Evolutionary conservation across 805 yeast species (phyloP).

Genomic region (Starmerella apis): DNA sequence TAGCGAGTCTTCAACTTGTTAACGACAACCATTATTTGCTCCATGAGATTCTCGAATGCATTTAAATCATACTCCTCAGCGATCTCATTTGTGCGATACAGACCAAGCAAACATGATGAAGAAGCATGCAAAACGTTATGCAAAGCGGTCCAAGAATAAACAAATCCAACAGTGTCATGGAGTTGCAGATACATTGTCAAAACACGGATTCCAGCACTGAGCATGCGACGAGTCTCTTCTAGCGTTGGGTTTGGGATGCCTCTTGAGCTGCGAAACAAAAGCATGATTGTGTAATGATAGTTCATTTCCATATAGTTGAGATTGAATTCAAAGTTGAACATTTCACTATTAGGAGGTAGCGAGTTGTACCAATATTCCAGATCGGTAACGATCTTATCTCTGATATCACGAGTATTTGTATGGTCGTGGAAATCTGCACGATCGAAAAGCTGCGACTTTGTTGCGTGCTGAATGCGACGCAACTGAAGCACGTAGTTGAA

Average conservation of each 20-base stretch:
- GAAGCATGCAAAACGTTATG: slow-evolving; percentile 86
- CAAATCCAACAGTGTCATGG: slow-evolving; percentile 47
- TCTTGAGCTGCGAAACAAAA: slow-evolving; percentile 71
- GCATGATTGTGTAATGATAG: slow-evolving; percentile 61
- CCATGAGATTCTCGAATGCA: slow-evolving; percentile 17
- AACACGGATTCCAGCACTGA: slow-evolving; percentile 55
- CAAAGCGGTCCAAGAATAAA: slow-evolving; percentile 89
- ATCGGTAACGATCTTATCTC: slow-evolving; percentile 39
- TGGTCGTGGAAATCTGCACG: slow-evolving; percentile 24
- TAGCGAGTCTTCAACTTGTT: slow-evolving; percentile 13
- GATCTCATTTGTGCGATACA: slow-evolving; percentile 56
- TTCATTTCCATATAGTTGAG: slow-evolving; percentile 60
- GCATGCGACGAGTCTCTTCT: slow-evolving; percentile 47
- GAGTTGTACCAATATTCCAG: slow-evolving; percentile 53
- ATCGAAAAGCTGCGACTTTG: slow-evolving; percentile 63
- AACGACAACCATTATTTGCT: slow-evolving; percentile 14
- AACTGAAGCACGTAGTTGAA: slow-evolving; percentile 58
- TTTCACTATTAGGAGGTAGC: slow-evolving; percentile 45
- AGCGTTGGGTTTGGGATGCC: slow-evolving; percentile 45
- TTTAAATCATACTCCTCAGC: slow-evolving; percentile 37
- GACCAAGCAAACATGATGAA: slow-evolving; percentile 65
- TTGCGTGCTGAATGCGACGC: slow-evolving; percentile 65
- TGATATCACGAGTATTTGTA: slow-evolving; percentile 44
- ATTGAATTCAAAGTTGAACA: slow-evolving; percentile 68
- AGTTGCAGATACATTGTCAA: slow-evolving; percentile 53